Evolutionary conservation across 2,329 filamentous ascomycete species (phyloP).

Genomic region (Akanthomyces uredinophilus): DNA sequence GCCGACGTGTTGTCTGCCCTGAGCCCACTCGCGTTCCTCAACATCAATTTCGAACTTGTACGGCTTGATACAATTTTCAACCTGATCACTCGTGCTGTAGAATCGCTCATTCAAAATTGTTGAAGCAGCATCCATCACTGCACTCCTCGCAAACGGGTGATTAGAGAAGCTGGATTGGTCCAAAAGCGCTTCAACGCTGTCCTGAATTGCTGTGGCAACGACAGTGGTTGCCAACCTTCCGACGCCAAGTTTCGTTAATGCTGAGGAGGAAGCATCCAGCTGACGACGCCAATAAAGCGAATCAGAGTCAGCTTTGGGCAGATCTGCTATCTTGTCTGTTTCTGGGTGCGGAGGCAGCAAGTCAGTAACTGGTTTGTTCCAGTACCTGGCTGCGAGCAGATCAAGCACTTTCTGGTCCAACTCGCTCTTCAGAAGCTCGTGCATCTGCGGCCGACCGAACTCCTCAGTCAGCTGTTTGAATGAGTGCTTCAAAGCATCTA

Average conservation of each 20-base stretch:
- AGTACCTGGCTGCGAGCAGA: constrained; percentile 86
- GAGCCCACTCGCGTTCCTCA: constrained; percentile 81
- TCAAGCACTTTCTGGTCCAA: constrained; percentile 94
- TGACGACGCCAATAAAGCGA: constrained; percentile 91
- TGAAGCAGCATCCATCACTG: constrained; percentile 87
- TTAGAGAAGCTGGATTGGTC: constrained; percentile 76
- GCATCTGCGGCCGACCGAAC: constrained; percentile 86
- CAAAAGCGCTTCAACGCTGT: constrained; percentile 74
- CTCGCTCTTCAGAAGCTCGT: constrained; percentile 82
- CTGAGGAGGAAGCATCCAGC: constrained; percentile 84
- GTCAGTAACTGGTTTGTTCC: constrained; percentile 92
- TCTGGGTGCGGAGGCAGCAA: constrained; percentile 63
- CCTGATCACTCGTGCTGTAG: constrained; percentile 94
- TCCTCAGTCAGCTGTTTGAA: constrained; percentile 90
- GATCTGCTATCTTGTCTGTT: constrained; percentile 65
- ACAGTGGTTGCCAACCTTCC: constrained; percentile 89
- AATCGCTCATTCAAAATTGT: constrained; percentile 90
- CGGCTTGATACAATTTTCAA: constrained; percentile 98
- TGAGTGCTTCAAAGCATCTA: constrained; percentile 95
- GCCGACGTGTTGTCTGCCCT: constrained; percentile 77
- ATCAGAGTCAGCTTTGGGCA: constrained; percentile 80
- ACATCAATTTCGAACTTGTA: constrained; percentile 98
- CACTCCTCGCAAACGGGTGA: constrained; percentile 86
- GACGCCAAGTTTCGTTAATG: constrained; percentile 89
- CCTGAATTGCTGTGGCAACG: constrained; percentile 80